Evolutionary conservation across 139 green algal species (phyloP), one percentile per base, ranked within the genome.

Genomic region (Micromonas pusilla): DNA sequence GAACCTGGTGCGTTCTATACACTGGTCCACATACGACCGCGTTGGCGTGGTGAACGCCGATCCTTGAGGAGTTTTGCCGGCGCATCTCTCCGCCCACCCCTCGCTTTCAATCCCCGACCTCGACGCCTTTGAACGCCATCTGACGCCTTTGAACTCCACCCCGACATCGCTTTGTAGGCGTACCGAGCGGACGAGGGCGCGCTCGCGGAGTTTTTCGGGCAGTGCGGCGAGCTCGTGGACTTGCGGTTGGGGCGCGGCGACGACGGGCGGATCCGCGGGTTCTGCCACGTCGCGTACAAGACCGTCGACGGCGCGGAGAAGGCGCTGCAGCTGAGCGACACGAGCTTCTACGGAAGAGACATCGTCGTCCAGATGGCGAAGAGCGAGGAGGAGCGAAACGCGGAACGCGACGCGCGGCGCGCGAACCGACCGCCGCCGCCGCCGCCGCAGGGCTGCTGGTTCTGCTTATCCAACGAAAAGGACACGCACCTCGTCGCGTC

Each of bases 371-470:
- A 92, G 45, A 79, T 80, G 26, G 57, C 37, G 31, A 70, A 34
- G 31, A 32, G 31, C 2, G 28, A 70, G 20, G 28, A 52, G 52
- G 26, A 63, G 76, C 32, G 63, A 30, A 76, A 63, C 26, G 39
- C 26, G 1, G 63, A 53, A 23, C 4, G 37, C 36, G 66, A 57
- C 32, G 60, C 45, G 26, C 20, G 23, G 19, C 67, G 38, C 28
- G 63, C 28, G 6, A 65, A 70, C n/a, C 34, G n/a, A 38, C 60
- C 60, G 64, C 75, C 65, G 65, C 71, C 67, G 23, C 37, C 74
- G 26, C 54, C 54, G 33, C 73, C 52, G 54, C 83, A 91, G 38
- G 85, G 84, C 38, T 95, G 90, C 88, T 97, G 91, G 91, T 96
- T 96, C 84, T 96, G 91, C 82, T 81, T 96, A 23, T 87, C 81